Conservation (phyloP, 164 flowering plant species). For the Brasenia schreberi region DNA sequence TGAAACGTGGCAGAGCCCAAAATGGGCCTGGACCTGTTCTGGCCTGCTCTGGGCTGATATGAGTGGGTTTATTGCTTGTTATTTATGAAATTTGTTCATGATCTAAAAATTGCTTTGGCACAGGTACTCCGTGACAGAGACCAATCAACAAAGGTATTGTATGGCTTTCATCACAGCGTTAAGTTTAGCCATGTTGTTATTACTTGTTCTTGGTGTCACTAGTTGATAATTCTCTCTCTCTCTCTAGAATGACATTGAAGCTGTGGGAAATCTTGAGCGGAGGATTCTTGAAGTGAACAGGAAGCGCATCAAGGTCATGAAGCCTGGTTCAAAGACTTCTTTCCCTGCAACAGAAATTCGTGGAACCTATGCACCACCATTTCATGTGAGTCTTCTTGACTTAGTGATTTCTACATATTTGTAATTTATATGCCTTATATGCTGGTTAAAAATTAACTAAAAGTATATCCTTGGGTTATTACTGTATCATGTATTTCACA, state of each 20-base stretch:
- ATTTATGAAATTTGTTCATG: not conserved
- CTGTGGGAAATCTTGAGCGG: slow-evolving; percentile 57
- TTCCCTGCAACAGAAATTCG: slow-evolving; percentile 93
- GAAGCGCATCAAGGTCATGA: slow-evolving; percentile 88
- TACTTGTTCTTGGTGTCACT: too few species aligned
- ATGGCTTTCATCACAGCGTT: not conserved
- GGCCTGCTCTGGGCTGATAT: too few species aligned
- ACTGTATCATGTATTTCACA: too few species aligned
- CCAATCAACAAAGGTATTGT: slow-evolving; percentile 60
- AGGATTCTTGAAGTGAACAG: slow-evolving; percentile 81
- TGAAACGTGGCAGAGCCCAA: too few species aligned
- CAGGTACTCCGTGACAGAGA: slow-evolving; percentile 89
- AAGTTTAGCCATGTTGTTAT: too few species aligned
- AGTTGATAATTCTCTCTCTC: not conserved
- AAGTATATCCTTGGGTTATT: too few species aligned
- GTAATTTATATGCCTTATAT: too few species aligned
- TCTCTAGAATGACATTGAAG: not conserved
- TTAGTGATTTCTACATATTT: not conserved
- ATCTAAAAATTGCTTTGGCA: not conserved
- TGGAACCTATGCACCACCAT: slow-evolving; percentile 90
- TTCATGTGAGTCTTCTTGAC: slow-evolving; percentile 51
- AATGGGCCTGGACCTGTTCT: too few species aligned
- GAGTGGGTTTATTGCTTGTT: too few species aligned
- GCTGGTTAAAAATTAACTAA: too few species aligned
- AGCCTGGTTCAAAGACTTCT: slow-evolving; percentile 94